Evolutionary conservation across 2,329 filamentous ascomycete genomes (phyloP).

Genomic region (Penicillium sp.): DNA sequence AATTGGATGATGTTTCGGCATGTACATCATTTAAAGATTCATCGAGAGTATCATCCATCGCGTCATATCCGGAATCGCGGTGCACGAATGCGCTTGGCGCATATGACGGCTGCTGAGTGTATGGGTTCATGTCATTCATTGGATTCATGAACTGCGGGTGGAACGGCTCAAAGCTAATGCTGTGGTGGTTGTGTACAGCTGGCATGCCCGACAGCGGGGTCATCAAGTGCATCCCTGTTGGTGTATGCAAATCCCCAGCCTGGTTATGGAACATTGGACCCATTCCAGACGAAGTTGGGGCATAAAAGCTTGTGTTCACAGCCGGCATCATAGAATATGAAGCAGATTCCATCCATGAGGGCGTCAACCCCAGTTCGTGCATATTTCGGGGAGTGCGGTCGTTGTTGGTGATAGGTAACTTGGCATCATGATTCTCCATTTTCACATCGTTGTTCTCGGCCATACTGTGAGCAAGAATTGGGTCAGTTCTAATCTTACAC

Average conservation of each 20-base stretch:
- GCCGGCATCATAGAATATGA: slow-evolving; percentile 77
- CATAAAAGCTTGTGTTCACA: slow-evolving; percentile 80
- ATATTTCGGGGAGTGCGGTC: slow-evolving; percentile 79
- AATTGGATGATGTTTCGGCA: slow-evolving; percentile 53
- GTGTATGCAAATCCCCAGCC: slow-evolving; percentile 83
- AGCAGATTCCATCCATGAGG: slow-evolving; percentile 81
- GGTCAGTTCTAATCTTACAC: not conserved
- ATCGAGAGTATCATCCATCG: slow-evolving; percentile 66
- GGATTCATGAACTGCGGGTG: slow-evolving; percentile 55
- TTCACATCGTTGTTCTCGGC: slow-evolving; percentile 39
- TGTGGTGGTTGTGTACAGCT: slow-evolving; percentile 58
- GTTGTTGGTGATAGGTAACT: slow-evolving; percentile 55
- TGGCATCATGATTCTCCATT: slow-evolving; percentile 52
- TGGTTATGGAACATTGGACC: slow-evolving; percentile 76
- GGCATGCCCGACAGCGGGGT: slow-evolving; percentile 76
- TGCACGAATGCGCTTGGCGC: slow-evolving; percentile 78
- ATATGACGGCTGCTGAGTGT: slow-evolving; percentile 61
- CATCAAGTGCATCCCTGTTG: slow-evolving; percentile 68
- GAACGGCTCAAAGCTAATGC: slow-evolving; percentile 61
- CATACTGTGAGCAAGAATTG: not conserved
- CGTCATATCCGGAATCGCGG: slow-evolving; percentile 75
- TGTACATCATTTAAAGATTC: slow-evolving; percentile 61
- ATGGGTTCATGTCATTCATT: slow-evolving; percentile 68
- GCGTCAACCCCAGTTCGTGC: slow-evolving; percentile 85
- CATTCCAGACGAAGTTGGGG: slow-evolving; percentile 76